These are phyloP conservation scores for Pythium chondricola DNA, from an alignment of 352 stramenopile genomes.

Conservation along the genomic window DNA sequence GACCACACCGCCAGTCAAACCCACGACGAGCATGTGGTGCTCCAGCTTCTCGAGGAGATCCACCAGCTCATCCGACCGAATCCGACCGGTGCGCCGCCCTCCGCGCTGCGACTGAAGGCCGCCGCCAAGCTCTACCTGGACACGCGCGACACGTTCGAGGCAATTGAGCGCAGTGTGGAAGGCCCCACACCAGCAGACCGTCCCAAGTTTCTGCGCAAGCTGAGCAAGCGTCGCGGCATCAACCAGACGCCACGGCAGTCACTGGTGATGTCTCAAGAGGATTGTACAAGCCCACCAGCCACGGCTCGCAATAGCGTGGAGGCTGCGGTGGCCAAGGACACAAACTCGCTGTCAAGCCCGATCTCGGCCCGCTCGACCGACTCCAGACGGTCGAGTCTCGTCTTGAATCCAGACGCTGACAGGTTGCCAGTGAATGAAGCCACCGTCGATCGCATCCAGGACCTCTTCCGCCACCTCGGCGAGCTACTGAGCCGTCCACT, in stretches of 20 bases:
- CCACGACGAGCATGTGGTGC: slow-evolving; percentile 50
- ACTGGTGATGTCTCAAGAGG: neutral
- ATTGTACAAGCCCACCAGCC: neutral
- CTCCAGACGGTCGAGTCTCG: slow-evolving; percentile 4
- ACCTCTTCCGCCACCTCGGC: slow-evolving; percentile 63
- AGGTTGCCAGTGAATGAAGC: slow-evolving; percentile 25
- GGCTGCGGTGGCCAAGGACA: neutral
- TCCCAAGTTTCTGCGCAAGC: slow-evolving; percentile 44
- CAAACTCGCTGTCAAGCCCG: slow-evolving; percentile 1
- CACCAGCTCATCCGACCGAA: slow-evolving; percentile 26
- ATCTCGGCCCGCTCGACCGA: neutral
- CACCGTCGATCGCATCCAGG: slow-evolving; percentile 55
- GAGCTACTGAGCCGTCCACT: slow-evolving; percentile 37
- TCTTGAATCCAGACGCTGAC: neutral
- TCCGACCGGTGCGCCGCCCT: slow-evolving; percentile 23
- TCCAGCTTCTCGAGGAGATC: slow-evolving; percentile 73
- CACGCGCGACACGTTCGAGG: slow-evolving; percentile 69
- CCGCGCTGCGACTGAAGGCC: slow-evolving; percentile 28
- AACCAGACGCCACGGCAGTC: slow-evolving; percentile 12
- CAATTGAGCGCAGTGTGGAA: slow-evolving; percentile 50
- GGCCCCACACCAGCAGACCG: slow-evolving; percentile 25
- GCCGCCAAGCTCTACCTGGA: slow-evolving; percentile 71
- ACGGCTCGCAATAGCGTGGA: slow-evolving; percentile 1
- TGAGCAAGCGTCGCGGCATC: slow-evolving; percentile 34
- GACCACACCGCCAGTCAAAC: neutral